Conservation (phyloP, 2,329 filamentous ascomycete species). For the Alternaria viburni region DNA sequence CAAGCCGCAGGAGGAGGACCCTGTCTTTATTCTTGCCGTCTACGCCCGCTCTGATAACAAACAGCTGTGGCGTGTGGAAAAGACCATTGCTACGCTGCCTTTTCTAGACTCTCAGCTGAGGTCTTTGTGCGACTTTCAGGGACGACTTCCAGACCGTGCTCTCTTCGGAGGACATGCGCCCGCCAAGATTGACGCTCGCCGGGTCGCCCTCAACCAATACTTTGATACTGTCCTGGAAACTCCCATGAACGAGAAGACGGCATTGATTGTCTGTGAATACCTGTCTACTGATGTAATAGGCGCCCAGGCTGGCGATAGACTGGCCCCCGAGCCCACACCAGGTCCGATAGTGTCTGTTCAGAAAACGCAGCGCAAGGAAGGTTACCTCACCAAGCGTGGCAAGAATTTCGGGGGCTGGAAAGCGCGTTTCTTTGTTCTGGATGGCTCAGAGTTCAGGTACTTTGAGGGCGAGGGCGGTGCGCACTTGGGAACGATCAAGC, state of each 20-base stretch:
- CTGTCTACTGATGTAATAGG: slow-evolving; percentile 72
- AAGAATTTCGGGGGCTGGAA: slow-evolving; percentile 99
- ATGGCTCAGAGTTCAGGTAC: slow-evolving; percentile 79
- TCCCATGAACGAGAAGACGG: slow-evolving; percentile 76
- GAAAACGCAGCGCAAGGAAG: slow-evolving; percentile 73
- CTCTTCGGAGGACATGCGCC: slow-evolving; percentile 93
- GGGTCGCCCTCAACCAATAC: slow-evolving; percentile 80
- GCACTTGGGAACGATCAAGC: slow-evolving; percentile 91
- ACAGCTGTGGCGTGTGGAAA: slow-evolving; percentile 94
- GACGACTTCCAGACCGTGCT: slow-evolving; percentile 79
- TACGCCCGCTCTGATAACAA: slow-evolving; percentile 75
- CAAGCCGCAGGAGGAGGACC: slow-evolving; percentile 84
- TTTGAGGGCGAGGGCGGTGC: slow-evolving; percentile 90
- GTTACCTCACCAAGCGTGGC: slow-evolving; percentile 93
- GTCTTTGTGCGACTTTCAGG: slow-evolving; percentile 72
- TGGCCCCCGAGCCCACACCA: slow-evolving; percentile 62
- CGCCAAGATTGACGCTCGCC: slow-evolving; percentile 87
- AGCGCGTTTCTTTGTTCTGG: slow-evolving; percentile 74
- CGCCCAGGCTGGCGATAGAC: slow-evolving; percentile 61
- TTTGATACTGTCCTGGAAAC: slow-evolving; percentile 86
- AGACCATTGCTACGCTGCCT: slow-evolving; percentile 81
- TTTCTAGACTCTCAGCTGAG: slow-evolving; percentile 83
- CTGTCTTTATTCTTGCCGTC: slow-evolving; percentile 89
- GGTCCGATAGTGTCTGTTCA: slow-evolving; percentile 49
- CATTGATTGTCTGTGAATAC: slow-evolving; percentile 84